Evolutionary conservation across 2,329 filamentous ascomycete genomes (phyloP).

Genomic region (Cylindrodendrum hubeiense): DNA sequence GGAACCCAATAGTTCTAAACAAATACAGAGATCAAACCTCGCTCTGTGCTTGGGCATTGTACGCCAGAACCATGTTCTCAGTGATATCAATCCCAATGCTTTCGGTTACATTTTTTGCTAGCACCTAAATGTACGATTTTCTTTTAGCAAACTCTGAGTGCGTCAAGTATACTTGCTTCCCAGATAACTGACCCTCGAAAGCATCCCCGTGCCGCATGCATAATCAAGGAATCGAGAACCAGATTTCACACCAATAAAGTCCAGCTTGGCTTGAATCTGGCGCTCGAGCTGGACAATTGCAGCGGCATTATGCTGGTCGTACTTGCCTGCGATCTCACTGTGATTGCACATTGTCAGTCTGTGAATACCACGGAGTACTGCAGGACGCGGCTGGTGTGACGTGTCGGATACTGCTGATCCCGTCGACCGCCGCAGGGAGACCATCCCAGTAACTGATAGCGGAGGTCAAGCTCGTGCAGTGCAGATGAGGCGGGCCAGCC

Average conservation of each 20-base stretch:
- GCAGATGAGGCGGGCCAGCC: conserved; percentile 6
- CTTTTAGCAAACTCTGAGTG: conserved; percentile 9
- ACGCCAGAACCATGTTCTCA: conserved; percentile 76
- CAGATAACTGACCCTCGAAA: conserved; percentile 67
- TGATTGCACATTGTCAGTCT: conserved; percentile 32
- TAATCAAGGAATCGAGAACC: conserved; percentile 76
- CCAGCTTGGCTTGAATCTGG: conserved; percentile 64
- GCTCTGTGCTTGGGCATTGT: conserved; percentile 71
- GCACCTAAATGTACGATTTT: conserved; percentile 32
- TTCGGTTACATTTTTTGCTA: conserved; percentile 56
- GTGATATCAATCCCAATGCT: conserved; percentile 79
- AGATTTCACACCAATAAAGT: conserved; percentile 70
- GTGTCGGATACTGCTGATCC: conserved; percentile 19
- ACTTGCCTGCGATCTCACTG: conserved; percentile 48
- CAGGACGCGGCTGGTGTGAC: conserved; percentile 21
- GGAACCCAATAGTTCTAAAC: background rate
- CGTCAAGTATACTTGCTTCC: background rate
- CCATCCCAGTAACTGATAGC: conserved; percentile 1
- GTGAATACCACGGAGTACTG: conserved; percentile 10
- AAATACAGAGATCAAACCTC: conserved; percentile 55
- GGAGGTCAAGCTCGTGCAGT: conserved; percentile 12
- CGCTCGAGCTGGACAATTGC: conserved; percentile 65
- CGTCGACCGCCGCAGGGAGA: background rate
- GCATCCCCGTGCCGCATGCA: conserved; percentile 78
- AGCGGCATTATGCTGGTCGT: conserved; percentile 67